phyloP scores from a whole-genome alignment of 257 asterid genomes.

The Plantago major region DNA sequence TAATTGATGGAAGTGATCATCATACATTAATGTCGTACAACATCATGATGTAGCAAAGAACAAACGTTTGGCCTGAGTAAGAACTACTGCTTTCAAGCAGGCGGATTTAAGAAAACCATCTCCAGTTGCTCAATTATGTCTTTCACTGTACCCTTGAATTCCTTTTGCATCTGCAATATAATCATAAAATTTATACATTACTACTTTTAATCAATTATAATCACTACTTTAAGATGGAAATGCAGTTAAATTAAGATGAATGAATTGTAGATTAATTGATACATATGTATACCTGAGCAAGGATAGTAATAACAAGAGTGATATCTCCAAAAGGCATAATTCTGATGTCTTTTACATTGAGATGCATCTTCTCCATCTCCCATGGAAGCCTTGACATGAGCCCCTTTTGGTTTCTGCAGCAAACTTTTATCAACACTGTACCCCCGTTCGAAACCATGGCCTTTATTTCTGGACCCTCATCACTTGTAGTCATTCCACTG shows the following conservation, averaged over 20 bases:
- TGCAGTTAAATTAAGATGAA: too few species aligned
- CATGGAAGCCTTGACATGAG: conserved; percentile 28
- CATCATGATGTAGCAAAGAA: too few species aligned
- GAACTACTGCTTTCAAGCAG: not conserved
- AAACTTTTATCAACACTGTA: conserved; percentile 39
- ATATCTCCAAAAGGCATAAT: conserved; percentile 46
- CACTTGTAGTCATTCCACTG: not conserved
- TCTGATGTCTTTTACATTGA: conserved; percentile 42
- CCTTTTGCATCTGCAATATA: conserved; percentile 32
- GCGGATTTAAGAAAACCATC: conserved; percentile 17
- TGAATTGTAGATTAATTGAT: not conserved
- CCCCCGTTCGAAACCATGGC: conserved; percentile 26
- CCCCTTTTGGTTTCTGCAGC: conserved; percentile 35
- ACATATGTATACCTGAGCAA: conserved; percentile 37
- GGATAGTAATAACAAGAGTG: conserved; percentile 43
- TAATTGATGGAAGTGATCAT: too few species aligned
- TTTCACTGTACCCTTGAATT: conserved; percentile 28
- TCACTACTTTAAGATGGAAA: too few species aligned
- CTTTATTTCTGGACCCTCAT: conserved; percentile 26
- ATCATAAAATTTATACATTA: not conserved
- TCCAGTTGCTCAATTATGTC: conserved; percentile 36
- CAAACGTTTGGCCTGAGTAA: not conserved
- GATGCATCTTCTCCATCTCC: conserved; percentile 41
- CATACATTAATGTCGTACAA: too few species aligned
- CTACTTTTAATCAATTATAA: too few species aligned